Evolutionary conservation across 345 rosid genomes (phyloP), one percentile per base, ranked within the genome.

Genomic region (Psidium guajava): DNA sequence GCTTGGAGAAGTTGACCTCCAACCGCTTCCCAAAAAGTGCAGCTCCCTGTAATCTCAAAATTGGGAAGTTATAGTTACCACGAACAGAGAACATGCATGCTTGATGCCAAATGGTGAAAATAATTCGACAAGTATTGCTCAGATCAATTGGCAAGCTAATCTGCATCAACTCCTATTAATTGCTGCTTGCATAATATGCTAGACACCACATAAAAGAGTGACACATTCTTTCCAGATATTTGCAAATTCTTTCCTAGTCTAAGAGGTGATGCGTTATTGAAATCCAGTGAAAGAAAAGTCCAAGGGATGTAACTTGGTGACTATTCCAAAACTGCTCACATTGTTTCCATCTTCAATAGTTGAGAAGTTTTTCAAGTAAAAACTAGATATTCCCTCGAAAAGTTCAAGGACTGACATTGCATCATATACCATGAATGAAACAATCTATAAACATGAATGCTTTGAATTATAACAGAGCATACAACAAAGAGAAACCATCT

Each of bases 1-100:
- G 95, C 94, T 96, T 96, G 0, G 99, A 97, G 92, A 92, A 97
- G 90, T 96, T 97, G 56, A 97, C 98, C 91, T 97, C 99, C 92
- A 96, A 50, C 69, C 92, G 89, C 93, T 97, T 97, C 86, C 98
- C 99, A 88, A 97, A 96, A n/a, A 97, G 91, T 91, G 91, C 47
- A 15, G 98, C 96, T 84, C 99, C 99, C 99, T 97, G 69, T 10
- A 24, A 54, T 18, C 21, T 52, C 59, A 54, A 52, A 36, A 54
- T 82, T 82, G 6, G 11, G 32, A 69, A 32, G 20, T 32, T 32
- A 10, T 32, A 18, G 42, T 16, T 18, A 18, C 47, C 77, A 32
- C 77, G 32, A 10, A 32, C 47, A 69, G 77, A 32, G 77, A 22
- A 69, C 24, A 32, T 32, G 77, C 42, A 32, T 69, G 77, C 77